These are phyloP conservation scores for Magnusiomyces tetraspermus DNA, from an alignment of 1,139 yeast species.

Conservation along the genomic window DNA sequence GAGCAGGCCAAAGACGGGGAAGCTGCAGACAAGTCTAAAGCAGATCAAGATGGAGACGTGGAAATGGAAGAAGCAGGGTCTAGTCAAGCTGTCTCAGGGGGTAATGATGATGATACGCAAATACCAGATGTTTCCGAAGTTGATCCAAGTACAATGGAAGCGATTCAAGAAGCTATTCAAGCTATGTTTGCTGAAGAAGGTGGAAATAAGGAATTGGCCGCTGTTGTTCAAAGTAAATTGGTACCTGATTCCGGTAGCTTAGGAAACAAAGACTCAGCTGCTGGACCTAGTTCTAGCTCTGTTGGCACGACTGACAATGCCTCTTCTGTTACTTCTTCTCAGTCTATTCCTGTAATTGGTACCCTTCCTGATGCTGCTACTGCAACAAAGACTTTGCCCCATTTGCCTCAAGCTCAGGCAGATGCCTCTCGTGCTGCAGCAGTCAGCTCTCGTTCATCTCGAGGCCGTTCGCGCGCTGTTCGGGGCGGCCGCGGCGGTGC, in stretches of 20 bases:
- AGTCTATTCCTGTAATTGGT: neutral
- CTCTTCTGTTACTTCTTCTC: neutral
- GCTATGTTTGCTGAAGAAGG: conserved; percentile 20
- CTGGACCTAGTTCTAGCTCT: neutral
- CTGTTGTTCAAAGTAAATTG: neutral
- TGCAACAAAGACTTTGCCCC: too few species aligned
- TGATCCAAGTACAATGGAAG: conserved; percentile 32
- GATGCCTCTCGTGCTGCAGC: too few species aligned
- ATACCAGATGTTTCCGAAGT: conserved; percentile 20
- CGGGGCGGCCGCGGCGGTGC: neutral
- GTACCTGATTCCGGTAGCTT: neutral
- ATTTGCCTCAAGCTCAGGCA: too few species aligned
- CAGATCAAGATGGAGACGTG: conserved; percentile 18
- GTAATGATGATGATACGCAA: conserved; percentile 2
- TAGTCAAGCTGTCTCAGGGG: neutral
- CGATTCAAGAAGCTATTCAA: conserved; percentile 32
- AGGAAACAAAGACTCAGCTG: neutral
- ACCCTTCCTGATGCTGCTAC: too few species aligned
- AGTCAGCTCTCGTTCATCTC: neutral
- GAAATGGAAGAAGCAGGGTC: neutral
- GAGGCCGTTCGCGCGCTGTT: neutral
- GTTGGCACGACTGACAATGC: neutral
- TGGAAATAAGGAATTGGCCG: neutral
- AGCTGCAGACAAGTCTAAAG: conserved; percentile 10
- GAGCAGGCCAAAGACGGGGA: conserved; percentile 15